Base-by-base conservation (phyloP, 106 monocot species). In the Allium sativum region DNA sequence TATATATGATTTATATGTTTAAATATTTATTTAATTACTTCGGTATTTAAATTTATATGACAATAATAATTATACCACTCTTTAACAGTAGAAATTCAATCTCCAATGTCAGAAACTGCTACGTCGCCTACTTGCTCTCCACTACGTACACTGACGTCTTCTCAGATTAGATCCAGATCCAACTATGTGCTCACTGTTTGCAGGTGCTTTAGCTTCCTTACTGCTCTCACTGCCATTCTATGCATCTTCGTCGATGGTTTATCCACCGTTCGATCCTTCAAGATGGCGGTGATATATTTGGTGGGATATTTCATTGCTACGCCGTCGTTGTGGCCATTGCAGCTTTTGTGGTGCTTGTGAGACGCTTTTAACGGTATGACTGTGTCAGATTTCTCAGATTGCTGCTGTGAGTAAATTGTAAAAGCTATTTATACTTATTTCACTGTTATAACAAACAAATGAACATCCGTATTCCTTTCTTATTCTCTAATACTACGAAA, bases 251-350 rank as follows among this genome's bases (percentile, higher is more conserved):
- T 82, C 46, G 85, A 88, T 67, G 79, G 53, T 50, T 64, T 88
- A 68, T 79, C 82, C 61, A 88, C 82, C 53, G 42, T 82, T 53
- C 74, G 52, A 10, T 82, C 77, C 31, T 88, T 93, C 79, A 71
- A 57, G 48, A 78, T 17, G 82, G 75, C 20, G 46, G 40, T 44
- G 81, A 85, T 72, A 82, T 88, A 66, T 88, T 92, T 58, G 98
- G 80, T 4, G 98, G 98, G 45, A 77, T 98, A 14, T 98, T 98
- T 61, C 77, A 92, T 16, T 98, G 98, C 78, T 98, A 98, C 70
- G 98, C 88, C n/a, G n/a, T n/a, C n/a, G n/a, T n/a, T 0, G 82
- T 85, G 18, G 74, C 64, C 16, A 57, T 68, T n/a, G 78, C 92
- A 13, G 55, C 83, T n/a, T 88, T 98, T 44, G 92, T 98, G 41